phyloP scores from a whole-genome alignment of 192 early-diverging fungal genomes.

The Coemansia sp. region DNA sequence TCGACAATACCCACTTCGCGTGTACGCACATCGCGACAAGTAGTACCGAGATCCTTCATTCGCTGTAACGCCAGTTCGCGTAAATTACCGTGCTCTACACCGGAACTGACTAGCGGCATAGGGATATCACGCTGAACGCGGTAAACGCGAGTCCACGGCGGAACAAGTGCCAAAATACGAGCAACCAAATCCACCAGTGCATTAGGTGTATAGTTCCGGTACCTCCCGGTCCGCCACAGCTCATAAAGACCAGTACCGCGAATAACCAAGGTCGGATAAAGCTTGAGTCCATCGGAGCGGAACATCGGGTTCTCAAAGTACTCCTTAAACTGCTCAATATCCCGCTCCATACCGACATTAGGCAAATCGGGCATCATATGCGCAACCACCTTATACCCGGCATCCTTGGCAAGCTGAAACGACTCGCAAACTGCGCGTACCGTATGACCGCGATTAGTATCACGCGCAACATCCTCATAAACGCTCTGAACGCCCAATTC shows the following conservation, averaged over 20 bases:
- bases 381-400: slow-evolving; percentile 98
- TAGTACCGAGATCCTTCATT: slow-evolving; percentile 96
- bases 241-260: slow-evolving; percentile 99
- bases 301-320: slow-evolving; percentile 99
- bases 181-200: slow-evolving; percentile 96
- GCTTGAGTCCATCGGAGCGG: slow-evolving; percentile 96
- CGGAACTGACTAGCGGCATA: slow-evolving; percentile 98
- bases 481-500: slow-evolving; percentile 99
- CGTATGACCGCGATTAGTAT: slow-evolving; percentile 98
- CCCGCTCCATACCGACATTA: slow-evolving; percentile 99
- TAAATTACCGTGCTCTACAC: slow-evolving; percentile 98
- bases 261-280: slow-evolving; percentile 99
- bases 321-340: slow-evolving; percentile 98
- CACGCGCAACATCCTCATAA: slow-evolving; percentile 98
- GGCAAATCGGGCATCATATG: slow-evolving; percentile 99
- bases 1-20: slow-evolving; percentile 98
- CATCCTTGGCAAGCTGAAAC: slow-evolving; percentile 97
- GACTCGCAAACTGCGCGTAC: slow-evolving; percentile 97
- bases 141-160: slow-evolving; percentile 99
- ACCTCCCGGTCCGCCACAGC: slow-evolving; percentile 97
- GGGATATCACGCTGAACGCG: slow-evolving; percentile 99
- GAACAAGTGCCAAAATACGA: slow-evolving; percentile 92
- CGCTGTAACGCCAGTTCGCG: slow-evolving; percentile 93
- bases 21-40: slow-evolving; percentile 97
- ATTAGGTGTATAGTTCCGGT: slow-evolving; percentile 97